Base-by-base conservation (phyloP, 2,329 filamentous ascomycete species). In the Botrytis sinoallii region DNA sequence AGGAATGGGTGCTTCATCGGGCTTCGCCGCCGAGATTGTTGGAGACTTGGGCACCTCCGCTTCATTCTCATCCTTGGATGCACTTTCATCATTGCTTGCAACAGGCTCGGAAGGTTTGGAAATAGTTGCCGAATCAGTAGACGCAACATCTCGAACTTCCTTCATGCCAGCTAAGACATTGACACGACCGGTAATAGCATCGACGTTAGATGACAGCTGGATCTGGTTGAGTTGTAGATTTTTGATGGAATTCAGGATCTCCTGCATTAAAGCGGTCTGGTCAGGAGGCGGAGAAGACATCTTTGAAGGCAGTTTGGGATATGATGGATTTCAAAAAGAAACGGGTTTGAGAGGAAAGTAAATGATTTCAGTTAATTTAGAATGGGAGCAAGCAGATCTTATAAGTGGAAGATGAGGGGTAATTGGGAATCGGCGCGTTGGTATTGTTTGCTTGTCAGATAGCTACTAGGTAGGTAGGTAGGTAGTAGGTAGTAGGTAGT, bases 81-180 rank as follows among this genome's bases (percentile, higher is more conserved):
- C 9, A 48, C 60, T 71, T 29, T 74, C 72, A 71, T 64, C 75
- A 48, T 29, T 77, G 74, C 68, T 74, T 71, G 59, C 42, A 42
- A 59, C 12, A 59, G 74, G 32, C 63, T 74, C 73, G 25, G 65
- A 42, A 66, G 73, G 73, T 66, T 76, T 75, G 61, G 71, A 73
- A 42, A 76, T 44, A 71, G 71, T 69, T 35, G 69, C 60, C 25
- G 71, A 46, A 25, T 75, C 68, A n/a, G 72, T n/a, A 61, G 38
- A 65, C 52, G 86, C 85, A 70, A 84, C 84, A 76, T 88, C 86
- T 75, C 85, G 83, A 46, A 88, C 82, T 76, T 88, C 85, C 81
- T 89, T 89, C 77, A 90, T 85, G 65, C 87, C 86, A 42, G 88
- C 85, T 46, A 90, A 83, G 65, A 88, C 86, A 79, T 91, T 90